Evolutionary conservation across 2,329 filamentous ascomycete species (phyloP), one percentile per base, ranked within the genome.

Genomic region (Bipolaris gigantea): DNA sequence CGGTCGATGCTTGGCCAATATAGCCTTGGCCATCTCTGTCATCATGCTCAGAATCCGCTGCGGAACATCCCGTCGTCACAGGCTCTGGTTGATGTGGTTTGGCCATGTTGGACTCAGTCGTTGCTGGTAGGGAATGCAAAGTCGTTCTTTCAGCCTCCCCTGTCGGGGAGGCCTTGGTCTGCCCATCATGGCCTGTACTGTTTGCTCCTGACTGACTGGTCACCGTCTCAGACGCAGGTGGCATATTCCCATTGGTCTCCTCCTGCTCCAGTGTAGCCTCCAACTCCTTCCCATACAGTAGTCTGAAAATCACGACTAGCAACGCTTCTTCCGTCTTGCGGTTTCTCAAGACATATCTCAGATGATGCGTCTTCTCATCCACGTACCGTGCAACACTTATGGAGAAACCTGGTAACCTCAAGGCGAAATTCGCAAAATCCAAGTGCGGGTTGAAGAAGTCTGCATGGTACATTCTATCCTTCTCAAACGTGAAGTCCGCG

Each of bases 361-460:
- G 58, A 53, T 74, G 73, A 65, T 80, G 78, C 42, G 75, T 79
- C 65, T 79, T 78, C 42, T 78, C 73, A 56, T 78, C 78, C 38
- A 80, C 73, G 50, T 79, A 80, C 59, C 73, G 75, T 39, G 77
- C 72, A 4, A 80, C 76, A 13, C 71, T 72, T 23, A 80, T 71
- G 2, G 69, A 74, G 48, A 80, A 78, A 0, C 78, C 78, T 0
- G 78, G 78, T 15, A 80, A 56, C 49, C 76, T 74, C 3, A 80
- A 55, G 3, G 73, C 66, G 53, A 78, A 79, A 40, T 78, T 77
- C 1, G 75, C 73, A 61, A 79, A 80, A 56, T 80, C 78, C 5
- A 80, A 61, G 61, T 80, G 78, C 19, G 76, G 76, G 48, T 80
- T 80, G 67, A 76, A 79, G 54, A 80, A 80, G 50, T 80, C 78